A percentile compares a stretch with the other conserved stretches of the same genome.
Evolutionary conservation across 176 grass and related monocot species (phyloP).

Genomic region (Bonia amplexicaulis): DNA sequence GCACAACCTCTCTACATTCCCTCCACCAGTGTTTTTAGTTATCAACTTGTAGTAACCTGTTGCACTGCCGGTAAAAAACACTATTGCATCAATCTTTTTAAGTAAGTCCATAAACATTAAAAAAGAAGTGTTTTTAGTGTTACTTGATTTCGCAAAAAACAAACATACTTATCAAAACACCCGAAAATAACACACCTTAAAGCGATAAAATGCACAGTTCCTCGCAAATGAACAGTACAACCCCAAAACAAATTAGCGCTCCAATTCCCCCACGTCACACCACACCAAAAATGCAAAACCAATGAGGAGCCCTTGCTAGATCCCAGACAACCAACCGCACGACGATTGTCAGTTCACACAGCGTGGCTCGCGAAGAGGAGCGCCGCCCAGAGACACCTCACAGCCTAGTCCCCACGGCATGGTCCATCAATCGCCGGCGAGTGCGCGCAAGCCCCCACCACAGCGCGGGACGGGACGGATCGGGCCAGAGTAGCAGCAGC

Average conservation of each 20-base stretch:
- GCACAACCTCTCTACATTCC: too few species aligned
- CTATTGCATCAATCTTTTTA: too few species aligned
- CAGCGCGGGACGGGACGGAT: not conserved
- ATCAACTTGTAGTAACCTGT: too few species aligned
- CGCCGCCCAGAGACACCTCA: not conserved
- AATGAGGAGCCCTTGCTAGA: not conserved
- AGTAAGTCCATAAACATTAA: too few species aligned
- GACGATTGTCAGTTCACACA: not conserved
- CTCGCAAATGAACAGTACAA: not conserved
- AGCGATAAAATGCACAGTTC: not conserved
- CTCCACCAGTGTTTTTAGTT: too few species aligned
- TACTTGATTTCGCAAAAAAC: not conserved
- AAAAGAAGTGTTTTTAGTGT: too few species aligned
- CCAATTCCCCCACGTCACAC: not conserved
- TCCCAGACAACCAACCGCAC: not conserved
- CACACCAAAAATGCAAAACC: not conserved
- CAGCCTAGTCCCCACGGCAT: not conserved
- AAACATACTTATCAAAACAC: not conserved
- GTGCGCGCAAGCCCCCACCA: not conserved
- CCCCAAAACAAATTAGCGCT: not conserved
- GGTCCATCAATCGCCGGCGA: constrained; percentile 9
- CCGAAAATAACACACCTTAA: not conserved
- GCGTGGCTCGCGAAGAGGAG: not conserved
- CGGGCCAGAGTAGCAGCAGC: not conserved
- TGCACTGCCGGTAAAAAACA: too few species aligned